Evolutionary conservation across 805 yeast species (phyloP), one percentile per base, ranked within the genome.

Genomic region (Candida nonsorbophila): DNA sequence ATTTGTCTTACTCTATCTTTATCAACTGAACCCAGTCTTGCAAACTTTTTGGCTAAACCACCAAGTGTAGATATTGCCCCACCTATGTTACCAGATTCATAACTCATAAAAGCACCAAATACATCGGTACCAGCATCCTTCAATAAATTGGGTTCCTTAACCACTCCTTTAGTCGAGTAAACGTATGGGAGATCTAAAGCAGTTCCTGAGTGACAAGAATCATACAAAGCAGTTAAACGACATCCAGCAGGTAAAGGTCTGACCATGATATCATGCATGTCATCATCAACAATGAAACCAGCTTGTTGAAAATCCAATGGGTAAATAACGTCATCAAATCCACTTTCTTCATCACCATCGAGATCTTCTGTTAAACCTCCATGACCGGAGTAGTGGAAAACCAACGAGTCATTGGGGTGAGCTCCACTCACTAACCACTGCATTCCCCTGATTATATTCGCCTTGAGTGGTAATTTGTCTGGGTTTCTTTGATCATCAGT

Each of bases 171-270:
- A 16, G 66, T 59, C 14, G 58, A 52, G 37, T 59, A 59, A 17
- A 59, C 64, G 36, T 51, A 59, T 6, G 66, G 66, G 32, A 59
- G 45, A 40, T 59, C 66, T 32, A 59, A 47, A 1, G 63, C 65
- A 20, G 66, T 56, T 16, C 66, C 66, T 9, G 65, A 58, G 37
- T 59, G 66, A 37, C 66, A 59, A 9, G 62, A 55, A 37, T 59
- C 66, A 33, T 38, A 59, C 32, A 59, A 50, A 3, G 64, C 65
- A 3, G 66, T 59, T 36, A 59, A 51, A 28, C 60, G 38, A 34
- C 62, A 57, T 4, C 66, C 66, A 3, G 51, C 47, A 4, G 63
- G 62, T 27, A 59, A 52, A 3, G 50, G 49, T 22, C 46, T 44
- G 12, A 59, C 66, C 64, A 59, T 56, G 16, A 59, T 55, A 18